Base-by-base conservation (phyloP, 345 rosid genomes). In the Hypericum perforatum region DNA sequence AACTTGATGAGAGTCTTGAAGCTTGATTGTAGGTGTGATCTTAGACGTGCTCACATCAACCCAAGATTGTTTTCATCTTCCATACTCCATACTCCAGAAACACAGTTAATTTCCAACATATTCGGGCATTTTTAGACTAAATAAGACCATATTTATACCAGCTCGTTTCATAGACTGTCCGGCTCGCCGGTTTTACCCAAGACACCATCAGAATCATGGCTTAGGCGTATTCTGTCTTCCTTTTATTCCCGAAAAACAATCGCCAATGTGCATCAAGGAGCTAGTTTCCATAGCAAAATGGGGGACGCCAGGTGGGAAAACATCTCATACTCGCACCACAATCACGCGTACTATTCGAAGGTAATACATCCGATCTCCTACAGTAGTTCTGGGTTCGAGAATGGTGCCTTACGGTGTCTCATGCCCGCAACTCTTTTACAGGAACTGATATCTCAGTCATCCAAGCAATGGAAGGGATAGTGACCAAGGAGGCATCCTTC, bases 151-250 rank as follows among this genome's bases (percentile, higher is more conserved):
- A n/a, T n/a, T n/a, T n/a, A 50, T 37, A 50, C 15, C 32, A 54
- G 29, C 59, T 51, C 15, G 48, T 59, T 50, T 22, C 32, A 22
- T 22, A 5, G 58, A 42, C 49, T 51, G 73, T 57, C 69, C 58
- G 41, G 74, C 73, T 72, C 80, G 10, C 95, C 82, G 53, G 80
- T 86, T 8, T 66, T 73, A 9, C 95, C 86, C 2, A 85, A 78
- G 65, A 80, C 75, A 54, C 98, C 98, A 5, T 78, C 98, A 0
- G 89, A 88, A 53, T 92, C 98, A 37, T 92, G 98, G 98, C 94
- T 92, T 40, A 68, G 78, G 63, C 83, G 88, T 53, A 72, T 88
- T 15, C 70, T 83, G 65, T 90, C 95, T 61, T 64, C 88, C 29
- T 61, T 71, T 49, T 43, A 76, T 0, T 62, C 85, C 8, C 72